Base-by-base conservation (phyloP, 495 filamentous ascomycete species). In the Tuber umbilicatum region DNA sequence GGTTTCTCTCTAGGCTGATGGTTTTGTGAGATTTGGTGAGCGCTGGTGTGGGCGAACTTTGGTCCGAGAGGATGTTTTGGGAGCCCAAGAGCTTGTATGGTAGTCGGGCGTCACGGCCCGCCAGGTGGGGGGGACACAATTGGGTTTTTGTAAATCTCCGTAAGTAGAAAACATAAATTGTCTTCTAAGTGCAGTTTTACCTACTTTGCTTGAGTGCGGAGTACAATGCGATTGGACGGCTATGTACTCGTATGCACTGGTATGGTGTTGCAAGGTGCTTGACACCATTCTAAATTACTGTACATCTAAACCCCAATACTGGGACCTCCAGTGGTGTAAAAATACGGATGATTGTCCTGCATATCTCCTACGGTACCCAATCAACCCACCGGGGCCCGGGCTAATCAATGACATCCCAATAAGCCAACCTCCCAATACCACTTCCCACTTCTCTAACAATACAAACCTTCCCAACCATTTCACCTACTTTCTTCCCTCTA, bases 401-500 rank as follows among this genome's bases (percentile, higher is more conserved):
- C 2, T n/a, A 27, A 38, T 73, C 92, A 73, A 91, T 85, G 83
- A 89, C 82, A 79, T 94, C 91, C 95, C 95, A 99, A 76, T 84
- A 84, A 9, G 88, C 94, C 80, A 98, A 81, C 84, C 94, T 89
- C 31, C 92, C 94, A 19, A 94, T 82, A 27, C 83, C 87, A 81
- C 91, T 88, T 16, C 95, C 95, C 17, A 91, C 89, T 76, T 93
- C 89, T 55, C 94, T 86, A 47, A 98, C 89, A 77, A 99, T 88
- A 82, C 93, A 97, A 68, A 93, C 84, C 73, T 84, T 87, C 76
- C 82, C 82, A 75, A 83, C 76, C 19, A 70, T 74, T 72, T 74
- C 81, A 83, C 79, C 79, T 80, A 70, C 71, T 73, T 27, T 40
- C 5, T 73, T 37, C 73, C 83, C 81, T 72, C 79, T 76, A 43